Percentiles rank a stretch among this genome's conserved stretches.
phyloP scores from a whole-genome alignment of 2,329 filamentous ascomycete genomes.

The Neonectria ditissima region DNA sequence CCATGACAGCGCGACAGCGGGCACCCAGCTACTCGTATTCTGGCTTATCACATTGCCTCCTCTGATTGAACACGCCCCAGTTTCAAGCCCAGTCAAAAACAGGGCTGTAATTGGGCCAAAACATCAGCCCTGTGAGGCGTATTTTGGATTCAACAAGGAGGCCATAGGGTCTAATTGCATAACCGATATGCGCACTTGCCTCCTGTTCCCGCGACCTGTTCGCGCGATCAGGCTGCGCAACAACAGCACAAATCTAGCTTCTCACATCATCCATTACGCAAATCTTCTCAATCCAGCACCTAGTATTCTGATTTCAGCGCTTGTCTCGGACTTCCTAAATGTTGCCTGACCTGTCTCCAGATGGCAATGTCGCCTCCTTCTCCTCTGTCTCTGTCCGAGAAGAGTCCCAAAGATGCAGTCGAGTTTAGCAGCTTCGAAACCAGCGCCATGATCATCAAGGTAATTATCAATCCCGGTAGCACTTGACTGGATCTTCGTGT shows the following conservation, averaged over 20 bases:
- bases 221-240: neutral
- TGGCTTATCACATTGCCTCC: too few relatives aligned
- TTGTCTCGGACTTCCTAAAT: neutral
- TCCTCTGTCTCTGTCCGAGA: neutral
- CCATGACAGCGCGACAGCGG: too few relatives aligned
- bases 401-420: neutral
- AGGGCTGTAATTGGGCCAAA: neutral
- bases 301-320: neutral
- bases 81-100: neutral
- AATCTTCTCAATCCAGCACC: neutral
- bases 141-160: neutral
- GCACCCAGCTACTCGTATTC: too few relatives aligned
- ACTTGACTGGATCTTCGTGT: neutral
- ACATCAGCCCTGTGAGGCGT: neutral
- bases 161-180: conserved; percentile 3
- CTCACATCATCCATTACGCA: neutral
- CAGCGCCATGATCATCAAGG: conserved; percentile 2
- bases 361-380: neutral
- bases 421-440: conserved; percentile 2
- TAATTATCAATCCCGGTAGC: neutral
- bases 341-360: neutral
- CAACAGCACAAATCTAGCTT: neutral
- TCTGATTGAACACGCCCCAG: too few relatives aligned
- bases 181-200: neutral
- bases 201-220: neutral